These are phyloP conservation scores for Colletotrichum musicola DNA, from an alignment of 2,329 filamentous ascomycete genomes.

Conservation along the genomic window DNA sequence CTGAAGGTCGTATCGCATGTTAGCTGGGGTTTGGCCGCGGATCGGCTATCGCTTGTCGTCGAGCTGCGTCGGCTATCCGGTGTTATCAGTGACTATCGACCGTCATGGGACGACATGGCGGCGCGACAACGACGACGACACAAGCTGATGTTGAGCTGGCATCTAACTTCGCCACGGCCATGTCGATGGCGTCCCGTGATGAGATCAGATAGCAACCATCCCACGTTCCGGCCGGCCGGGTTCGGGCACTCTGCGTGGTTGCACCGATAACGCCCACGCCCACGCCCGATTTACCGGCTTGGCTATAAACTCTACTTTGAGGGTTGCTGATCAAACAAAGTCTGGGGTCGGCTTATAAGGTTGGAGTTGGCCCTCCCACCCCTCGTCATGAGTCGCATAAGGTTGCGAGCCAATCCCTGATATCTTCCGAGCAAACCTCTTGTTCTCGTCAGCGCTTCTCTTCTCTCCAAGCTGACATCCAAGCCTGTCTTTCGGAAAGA, in stretches of 20 bases:
- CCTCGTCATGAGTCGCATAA: background rate
- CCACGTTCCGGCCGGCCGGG: background rate
- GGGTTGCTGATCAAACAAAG: background rate
- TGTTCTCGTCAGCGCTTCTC: too few species aligned
- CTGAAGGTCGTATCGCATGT: background rate
- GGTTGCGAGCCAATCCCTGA: background rate
- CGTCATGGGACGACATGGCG: background rate
- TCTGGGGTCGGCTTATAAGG: background rate
- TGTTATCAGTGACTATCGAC: background rate
- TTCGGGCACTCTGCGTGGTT: background rate
- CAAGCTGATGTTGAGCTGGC: background rate
- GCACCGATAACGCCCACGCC: slow-evolving; percentile 2
- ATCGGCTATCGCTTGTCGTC: slow-evolving; percentile 12
- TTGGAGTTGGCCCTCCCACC: background rate
- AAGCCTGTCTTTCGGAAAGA: background rate
- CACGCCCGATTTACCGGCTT: slow-evolving; percentile 5
- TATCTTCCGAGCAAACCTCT: background rate
- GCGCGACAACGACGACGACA: background rate
- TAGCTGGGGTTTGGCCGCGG: slow-evolving; percentile 6
- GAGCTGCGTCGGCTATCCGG: slow-evolving; percentile 12
- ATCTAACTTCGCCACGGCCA: background rate
- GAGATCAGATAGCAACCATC: background rate
- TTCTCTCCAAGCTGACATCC: too few species aligned
- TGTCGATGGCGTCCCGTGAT: background rate
- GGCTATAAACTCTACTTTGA: background rate